Evolutionary conservation across 805 yeast species (phyloP), one percentile per base, ranked within the genome.

Genomic region (Tetrapisispora fleetii): DNA sequence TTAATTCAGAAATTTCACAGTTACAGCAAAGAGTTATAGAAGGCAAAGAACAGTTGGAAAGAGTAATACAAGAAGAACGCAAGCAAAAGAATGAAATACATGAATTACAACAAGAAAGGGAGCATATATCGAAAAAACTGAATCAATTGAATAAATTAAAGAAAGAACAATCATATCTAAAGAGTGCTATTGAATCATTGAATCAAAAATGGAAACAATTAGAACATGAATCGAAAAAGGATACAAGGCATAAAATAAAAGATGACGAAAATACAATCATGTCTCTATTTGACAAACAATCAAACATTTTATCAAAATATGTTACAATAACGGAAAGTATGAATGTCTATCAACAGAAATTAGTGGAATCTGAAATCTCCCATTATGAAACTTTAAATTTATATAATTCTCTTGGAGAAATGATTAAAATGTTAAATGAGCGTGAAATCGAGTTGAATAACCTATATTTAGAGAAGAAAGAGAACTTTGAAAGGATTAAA

Each of bases 311-410:
- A 30, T 51, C 48, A 13, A 48, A 54, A 13, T 43, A 68, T 35
- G 54, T 59, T 1, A 43, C 50, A 1, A 35, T 52, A 2, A 59
- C 66, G 39, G 38, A 45, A 2, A 50, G 63, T 17, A 52, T 63
- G 4, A 66, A 72, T 9, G 47, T 49, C 1, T 46, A 52, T 7
- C 56, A 67, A 16, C 48, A 59, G 19, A 55, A 64, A 37, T 38
- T 68, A 0, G 46, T 68, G 0, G 46, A 60, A 2, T 35, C 58
- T 32, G 60, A 65, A 24, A 54, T 70, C 14, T 50, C 55, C 24
- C 50, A 50, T 27, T 62, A 75, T 41, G 78, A 77, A 50, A 66
- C 66, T 11, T 57, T 63, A 37, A 75, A 76, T 52, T 68, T 67
- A 45, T 61, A 56, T n/a, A 43, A 50, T 3, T 59, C 73, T 2